Evolutionary conservation across 164 flowering plant species (phyloP), one percentile per base, ranked within the genome.

Genomic region (Cinnamomum micranthum): DNA sequence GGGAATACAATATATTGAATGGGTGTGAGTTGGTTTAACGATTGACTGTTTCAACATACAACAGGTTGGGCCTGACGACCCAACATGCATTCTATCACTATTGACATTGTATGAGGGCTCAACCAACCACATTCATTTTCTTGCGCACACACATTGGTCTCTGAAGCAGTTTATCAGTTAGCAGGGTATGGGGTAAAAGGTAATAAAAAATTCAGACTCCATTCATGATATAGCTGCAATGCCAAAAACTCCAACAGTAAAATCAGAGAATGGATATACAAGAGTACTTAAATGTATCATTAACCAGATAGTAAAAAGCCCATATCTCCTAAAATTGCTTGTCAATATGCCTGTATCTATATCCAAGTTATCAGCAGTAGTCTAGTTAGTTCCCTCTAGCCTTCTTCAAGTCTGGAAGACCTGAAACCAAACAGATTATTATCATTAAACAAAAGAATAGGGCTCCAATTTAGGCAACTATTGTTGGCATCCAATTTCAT

Each of bases 371-470:
- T 55, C 60, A 55, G 60, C 60, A 3, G 15, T 47, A 69, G 14
- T 20, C 41, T 23, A 3, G 22, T 67, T 33, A 33, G 71, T 41
- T 69, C 50, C 50, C 85, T 82, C 91, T 76, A 25, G 86, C 90
- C 80, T 91, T 93, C 82, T 93, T 89, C 87, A 93, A 80, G 82
- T 91, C 97, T 0, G 95, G 97, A 73, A 93, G 92, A 88, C 91
- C 97, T 91, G 90, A 67, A 79, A 68, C 17, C 50, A 72, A 31
- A n/a, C 15, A 31, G 47, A 35, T 33, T 58, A 31, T 9, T 24
- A 17, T 31, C 66, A 28, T 31, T 64, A 31, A 31, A 31, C 33
- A 31, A 31, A 31, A 4, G 33, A 31, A 31, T 31, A 31, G 5
- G 33, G 31, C 31, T 28, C 31, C 33, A 31, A 55, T 28, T 17